Conservation (phyloP, 2,329 filamentous ascomycete genomes). For the Penicillium carneum region DNA sequence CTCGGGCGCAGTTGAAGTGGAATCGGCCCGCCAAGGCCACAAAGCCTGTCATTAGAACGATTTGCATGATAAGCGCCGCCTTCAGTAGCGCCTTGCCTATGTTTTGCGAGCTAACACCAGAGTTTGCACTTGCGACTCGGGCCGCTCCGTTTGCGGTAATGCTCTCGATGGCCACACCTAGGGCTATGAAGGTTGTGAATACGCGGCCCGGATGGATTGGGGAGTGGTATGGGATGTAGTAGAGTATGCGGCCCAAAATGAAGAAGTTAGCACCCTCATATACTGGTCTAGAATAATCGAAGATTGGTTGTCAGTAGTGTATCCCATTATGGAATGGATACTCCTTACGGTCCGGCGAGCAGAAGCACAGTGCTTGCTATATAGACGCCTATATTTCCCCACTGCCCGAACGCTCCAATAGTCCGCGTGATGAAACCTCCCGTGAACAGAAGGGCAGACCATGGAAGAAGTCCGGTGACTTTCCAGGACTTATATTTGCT, state of each 20-base stretch:
- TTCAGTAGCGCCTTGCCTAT: conserved; percentile 58
- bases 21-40: conserved; percentile 56
- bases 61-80: conserved; percentile 59
- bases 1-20: conserved; percentile 53
- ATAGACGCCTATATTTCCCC: conserved; percentile 47
- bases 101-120: conserved; percentile 48
- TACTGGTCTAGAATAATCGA: conserved; percentile 42
- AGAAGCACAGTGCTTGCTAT: conserved; percentile 52
- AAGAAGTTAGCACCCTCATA: conserved; percentile 59
- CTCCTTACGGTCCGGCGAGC: conserved; percentile 49
- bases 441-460: conserved; percentile 52
- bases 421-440: conserved; percentile 49
- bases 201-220: conserved; percentile 64
- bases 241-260: conserved; percentile 61
- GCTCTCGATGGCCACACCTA: conserved; percentile 58
- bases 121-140: conserved; percentile 51
- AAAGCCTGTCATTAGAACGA: conserved; percentile 60
- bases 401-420: conserved; percentile 47
- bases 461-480: conserved; percentile 52
- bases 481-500: conserved; percentile 53
- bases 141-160: conserved; percentile 62
- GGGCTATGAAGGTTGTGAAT: conserved; percentile 65
- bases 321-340: background rate
- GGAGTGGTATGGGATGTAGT: conserved; percentile 57
- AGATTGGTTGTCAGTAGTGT: background rate